A percentile compares a stretch with the other conserved stretches of the same genome.
These are phyloP conservation scores for Coemansia sp. DNA, from an alignment of 192 early-diverging fungal species.

Conservation along the genomic window DNA sequence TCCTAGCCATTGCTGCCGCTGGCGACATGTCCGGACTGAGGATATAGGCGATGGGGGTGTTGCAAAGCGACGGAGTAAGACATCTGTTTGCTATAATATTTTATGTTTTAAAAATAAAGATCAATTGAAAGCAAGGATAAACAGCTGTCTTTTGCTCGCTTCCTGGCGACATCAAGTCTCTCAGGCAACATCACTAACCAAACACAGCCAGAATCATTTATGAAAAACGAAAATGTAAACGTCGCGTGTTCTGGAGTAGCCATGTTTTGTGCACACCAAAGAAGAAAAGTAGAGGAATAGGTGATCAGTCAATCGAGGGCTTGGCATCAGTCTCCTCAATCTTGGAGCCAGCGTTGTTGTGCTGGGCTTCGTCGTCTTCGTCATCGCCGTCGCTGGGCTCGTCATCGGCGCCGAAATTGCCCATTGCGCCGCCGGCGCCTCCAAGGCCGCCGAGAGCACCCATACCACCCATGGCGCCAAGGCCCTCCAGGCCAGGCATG, in stretches of 20 bases:
- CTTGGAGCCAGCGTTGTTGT: no score
- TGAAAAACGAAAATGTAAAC: no score
- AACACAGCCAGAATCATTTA: no score
- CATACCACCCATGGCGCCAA: conserved; percentile 21
- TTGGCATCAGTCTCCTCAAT: background rate
- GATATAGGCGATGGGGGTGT: background rate
- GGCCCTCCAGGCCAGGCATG: conserved; percentile 55
- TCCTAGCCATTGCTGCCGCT: conserved; percentile 56
- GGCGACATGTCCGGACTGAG: conserved; percentile 7
- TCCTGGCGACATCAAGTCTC: no score
- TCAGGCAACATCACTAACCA: no score
- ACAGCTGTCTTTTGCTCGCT: no score
- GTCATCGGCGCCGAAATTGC: background rate
- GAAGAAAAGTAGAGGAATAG: background rate
- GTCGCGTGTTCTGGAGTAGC: no score
- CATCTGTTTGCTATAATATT: background rate
- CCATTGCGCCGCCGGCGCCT: conserved; percentile 3
- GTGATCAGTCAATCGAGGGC: background rate
- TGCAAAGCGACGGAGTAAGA: background rate
- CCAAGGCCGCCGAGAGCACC: conserved; percentile 13
- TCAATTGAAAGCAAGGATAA: background rate
- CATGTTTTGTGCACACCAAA: background rate
- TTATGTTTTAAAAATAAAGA: background rate
- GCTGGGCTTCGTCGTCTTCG: conserved; percentile 11
- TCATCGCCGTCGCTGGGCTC: conserved; percentile 21